Evolutionary conservation across 805 yeast species (phyloP), one percentile per base, ranked within the genome.

Genomic region (Blastobotrys americana): DNA sequence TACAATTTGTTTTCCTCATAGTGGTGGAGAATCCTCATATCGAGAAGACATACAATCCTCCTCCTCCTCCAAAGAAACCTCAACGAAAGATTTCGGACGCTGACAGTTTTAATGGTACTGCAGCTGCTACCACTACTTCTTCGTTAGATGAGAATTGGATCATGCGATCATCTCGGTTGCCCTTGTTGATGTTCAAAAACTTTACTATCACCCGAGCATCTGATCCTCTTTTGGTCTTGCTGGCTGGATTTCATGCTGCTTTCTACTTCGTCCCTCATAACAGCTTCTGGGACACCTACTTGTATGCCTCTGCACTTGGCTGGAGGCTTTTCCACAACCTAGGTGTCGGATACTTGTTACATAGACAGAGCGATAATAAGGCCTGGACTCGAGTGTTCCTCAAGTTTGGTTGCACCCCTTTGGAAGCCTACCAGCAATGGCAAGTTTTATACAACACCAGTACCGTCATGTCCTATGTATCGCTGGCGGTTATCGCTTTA

Each of bases 1-100:
- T 76, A 44, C 95, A 85, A 60, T 84, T 85, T 72, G 70, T 77
- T 20, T 85, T 85, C 56, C 67, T 85, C 60, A 78, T 79, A 51
- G 70, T 69, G 50, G 88, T 85, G 40, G 95, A 85, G 61, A 83
- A 81, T 55, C 95, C 95, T 22, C 95, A 84, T 63, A 85, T 85
- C 54, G 88, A 83, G 48, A 83, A 82, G 65, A 84, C 82, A 15
- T 85, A 67, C 53, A 57, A 58, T 31, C 52, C 68, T 3, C 51
- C 58, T 5, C 53, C 58, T 13, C 22, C 39, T 17, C 25, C 41
- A 22, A 48, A 46, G 38, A 41, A 45, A 9, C 41, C 22, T 22
- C 5, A 34, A 31, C 18, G 50, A 23, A 5, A 25, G 37, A 16
- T 25, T 19, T 31, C 45, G 40, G 40, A 43, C 16, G 33, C 39